phyloP scores from a whole-genome alignment of 2,329 filamentous ascomycete genomes.

The Stromatinia cepivora region DNA sequence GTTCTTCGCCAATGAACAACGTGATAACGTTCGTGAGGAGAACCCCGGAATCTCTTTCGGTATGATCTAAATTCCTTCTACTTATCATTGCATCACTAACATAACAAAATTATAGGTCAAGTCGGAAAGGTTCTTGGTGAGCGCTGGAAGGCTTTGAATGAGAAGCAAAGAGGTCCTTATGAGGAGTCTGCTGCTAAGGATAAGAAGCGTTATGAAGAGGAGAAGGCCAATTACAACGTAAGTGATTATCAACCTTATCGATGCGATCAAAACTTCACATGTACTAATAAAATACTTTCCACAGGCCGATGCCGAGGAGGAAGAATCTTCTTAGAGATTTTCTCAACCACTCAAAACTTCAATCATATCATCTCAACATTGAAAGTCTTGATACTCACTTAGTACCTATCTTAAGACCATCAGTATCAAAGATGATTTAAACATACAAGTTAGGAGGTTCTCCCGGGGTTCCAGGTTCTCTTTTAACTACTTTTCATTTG shows the following conservation, averaged over 20 bases:
- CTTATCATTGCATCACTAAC: slow-evolving; percentile 26
- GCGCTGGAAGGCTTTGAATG: slow-evolving; percentile 95
- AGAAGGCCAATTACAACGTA: slow-evolving; percentile 94
- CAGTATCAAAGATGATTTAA: slow-evolving; percentile 25
- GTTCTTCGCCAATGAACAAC: slow-evolving; percentile 99
- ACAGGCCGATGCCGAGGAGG: slow-evolving; percentile 57
- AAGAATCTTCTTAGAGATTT: slow-evolving; percentile 47
- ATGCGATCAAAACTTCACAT: slow-evolving; percentile 34
- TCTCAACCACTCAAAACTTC: slow-evolving; percentile 26
- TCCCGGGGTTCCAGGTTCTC: slow-evolving; percentile 27
- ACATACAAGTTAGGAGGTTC: slow-evolving; percentile 22
- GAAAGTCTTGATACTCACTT: slow-evolving; percentile 17
- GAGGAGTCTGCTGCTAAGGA: slow-evolving; percentile 95
- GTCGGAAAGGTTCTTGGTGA: slow-evolving; percentile 98
- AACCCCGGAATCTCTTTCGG: slow-evolving; percentile 98
- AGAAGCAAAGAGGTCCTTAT: slow-evolving; percentile 90
- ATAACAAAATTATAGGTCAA: slow-evolving; percentile 59
- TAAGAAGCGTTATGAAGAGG: slow-evolving; percentile 99
- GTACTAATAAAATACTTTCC: slow-evolving; percentile 41
- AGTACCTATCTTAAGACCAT: slow-evolving; percentile 4
- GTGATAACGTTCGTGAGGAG: slow-evolving; percentile 96
- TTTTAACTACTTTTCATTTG: slow-evolving; percentile 35
- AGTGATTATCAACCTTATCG: slow-evolving; percentile 43
- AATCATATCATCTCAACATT: slow-evolving; percentile 30
- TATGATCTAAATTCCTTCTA: slow-evolving; percentile 47